Conservation (phyloP, 176 grass and related monocot species). For the Dactylis glomerata region DNA sequence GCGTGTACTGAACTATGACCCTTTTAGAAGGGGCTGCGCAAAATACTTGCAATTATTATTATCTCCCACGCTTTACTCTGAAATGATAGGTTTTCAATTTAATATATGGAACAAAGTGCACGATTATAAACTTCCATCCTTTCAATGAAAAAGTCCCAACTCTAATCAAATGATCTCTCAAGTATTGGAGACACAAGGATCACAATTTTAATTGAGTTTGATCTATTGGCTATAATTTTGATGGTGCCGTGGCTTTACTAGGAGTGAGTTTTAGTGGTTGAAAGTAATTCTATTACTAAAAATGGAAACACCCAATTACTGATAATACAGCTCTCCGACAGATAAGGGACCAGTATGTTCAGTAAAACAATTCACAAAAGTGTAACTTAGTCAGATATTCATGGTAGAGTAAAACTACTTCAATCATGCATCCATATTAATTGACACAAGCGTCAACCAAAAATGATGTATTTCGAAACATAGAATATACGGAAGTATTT, state of each 20-base stretch:
- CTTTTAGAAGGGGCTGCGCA: neutral
- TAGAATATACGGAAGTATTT: neutral
- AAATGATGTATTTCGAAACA: neutral
- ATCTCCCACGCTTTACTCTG: neutral
- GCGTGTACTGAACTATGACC: neutral
- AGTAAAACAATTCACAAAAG: neutral
- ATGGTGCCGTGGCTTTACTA: neutral
- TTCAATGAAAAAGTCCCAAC: neutral
- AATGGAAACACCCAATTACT: neutral
- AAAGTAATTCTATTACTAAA: neutral
- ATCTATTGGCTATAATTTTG: neutral
- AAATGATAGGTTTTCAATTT: neutral
- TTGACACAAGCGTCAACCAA: neutral
- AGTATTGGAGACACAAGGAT: neutral
- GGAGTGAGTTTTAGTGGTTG: neutral
- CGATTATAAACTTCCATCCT: neutral
- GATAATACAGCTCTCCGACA: neutral
- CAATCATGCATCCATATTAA: neutral
- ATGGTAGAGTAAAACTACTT: neutral
- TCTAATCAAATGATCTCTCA: neutral
- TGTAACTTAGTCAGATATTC: neutral
- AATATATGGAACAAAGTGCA: neutral
- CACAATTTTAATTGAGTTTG: neutral
- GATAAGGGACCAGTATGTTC: neutral
- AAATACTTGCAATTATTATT: neutral